phyloP scores from a whole-genome alignment of 108 stramenopile genomes.

The Parmales sp. region DNA sequence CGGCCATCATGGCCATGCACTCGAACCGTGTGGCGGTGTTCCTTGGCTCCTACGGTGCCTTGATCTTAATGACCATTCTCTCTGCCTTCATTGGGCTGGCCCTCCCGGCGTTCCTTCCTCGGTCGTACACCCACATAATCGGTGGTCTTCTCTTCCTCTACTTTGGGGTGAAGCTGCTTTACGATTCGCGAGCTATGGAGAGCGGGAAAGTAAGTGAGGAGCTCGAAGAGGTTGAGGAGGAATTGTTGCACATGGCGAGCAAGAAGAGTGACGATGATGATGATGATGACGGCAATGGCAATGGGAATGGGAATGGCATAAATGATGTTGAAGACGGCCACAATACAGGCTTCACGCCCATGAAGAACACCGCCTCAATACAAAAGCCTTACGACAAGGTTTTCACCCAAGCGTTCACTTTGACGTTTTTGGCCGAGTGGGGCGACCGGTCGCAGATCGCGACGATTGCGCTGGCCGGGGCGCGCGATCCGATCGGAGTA shows the following conservation, averaged over 20 bases:
- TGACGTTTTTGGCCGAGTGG: slow-evolving; percentile 99
- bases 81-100: slow-evolving; percentile 81
- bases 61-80: slow-evolving; percentile 91
- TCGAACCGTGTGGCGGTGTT: slow-evolving; percentile 81
- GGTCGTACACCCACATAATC: slow-evolving; percentile 85
- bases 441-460: slow-evolving; percentile 99
- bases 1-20: slow-evolving; percentile 92
- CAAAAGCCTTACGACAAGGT: slow-evolving; percentile 41
- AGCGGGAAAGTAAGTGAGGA: slow-evolving; percentile 78
- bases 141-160: slow-evolving; percentile 88
- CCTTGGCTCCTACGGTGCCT: slow-evolving; percentile 71
- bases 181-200: slow-evolving; percentile 71
- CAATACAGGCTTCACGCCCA: background rate
- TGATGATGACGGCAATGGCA: slow-evolving; percentile 22
- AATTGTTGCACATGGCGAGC: slow-evolving; percentile 24
- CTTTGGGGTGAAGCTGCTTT: slow-evolving; percentile 88
- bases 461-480: slow-evolving; percentile 92
- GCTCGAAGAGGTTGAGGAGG: slow-evolving; percentile 96
- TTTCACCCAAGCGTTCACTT: slow-evolving; percentile 74
- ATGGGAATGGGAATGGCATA: slow-evolving; percentile 23
- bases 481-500: slow-evolving; percentile 92
- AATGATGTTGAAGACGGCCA: background rate
- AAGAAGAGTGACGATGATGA: slow-evolving; percentile 21
- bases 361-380: background rate
- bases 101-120: slow-evolving; percentile 74